A percentile compares a stretch with the other conserved stretches of the same genome.
phyloP scores from a whole-genome alignment of 1,284 basidiomycete genomes.

The Pseudozyma thailandica region DNA sequence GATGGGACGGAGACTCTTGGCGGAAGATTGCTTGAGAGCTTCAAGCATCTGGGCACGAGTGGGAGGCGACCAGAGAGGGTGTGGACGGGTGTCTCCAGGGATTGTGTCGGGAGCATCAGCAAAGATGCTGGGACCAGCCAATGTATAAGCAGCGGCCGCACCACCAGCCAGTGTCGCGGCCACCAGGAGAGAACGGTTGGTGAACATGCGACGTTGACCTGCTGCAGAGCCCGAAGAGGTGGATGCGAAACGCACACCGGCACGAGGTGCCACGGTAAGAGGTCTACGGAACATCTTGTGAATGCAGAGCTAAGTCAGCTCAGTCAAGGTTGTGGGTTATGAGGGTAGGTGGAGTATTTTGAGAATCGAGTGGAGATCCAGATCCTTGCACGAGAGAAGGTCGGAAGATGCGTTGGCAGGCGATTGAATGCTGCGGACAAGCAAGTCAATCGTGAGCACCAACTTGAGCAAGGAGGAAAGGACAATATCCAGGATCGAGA shows the following conservation, averaged over 20 bases:
- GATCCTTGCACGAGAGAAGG: not conserved
- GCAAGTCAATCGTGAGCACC: too few relatives aligned
- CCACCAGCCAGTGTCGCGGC: conserved; percentile 37
- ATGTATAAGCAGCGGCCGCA: conserved; percentile 38
- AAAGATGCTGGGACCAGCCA: conserved; percentile 24
- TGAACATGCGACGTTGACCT: conserved; percentile 21
- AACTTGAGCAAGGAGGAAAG: too few relatives aligned
- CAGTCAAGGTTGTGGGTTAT: not conserved
- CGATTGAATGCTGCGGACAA: too few relatives aligned
- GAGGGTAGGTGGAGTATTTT: too few relatives aligned
- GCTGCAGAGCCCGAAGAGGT: conserved; percentile 23
- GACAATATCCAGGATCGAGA: too few relatives aligned
- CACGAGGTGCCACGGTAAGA: conserved; percentile 25
- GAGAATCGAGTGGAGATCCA: too few relatives aligned
- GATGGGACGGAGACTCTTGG: conserved; percentile 55
- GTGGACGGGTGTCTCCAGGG: conserved; percentile 58
- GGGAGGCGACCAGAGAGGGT: conserved; percentile 65
- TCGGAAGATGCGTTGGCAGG: too few relatives aligned
- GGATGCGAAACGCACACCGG: conserved; percentile 43
- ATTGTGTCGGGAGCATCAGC: conserved; percentile 50
- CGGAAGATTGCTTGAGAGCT: conserved; percentile 62
- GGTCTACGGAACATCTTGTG: conserved; percentile 43
- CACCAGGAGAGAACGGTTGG: conserved; percentile 25
- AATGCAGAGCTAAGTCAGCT: conserved; percentile 3
- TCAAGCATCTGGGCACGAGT: conserved; percentile 67